Evolutionary conservation across 768 basidiomycete genomes (phyloP).

Genomic region (Megacollybia marginata): DNA sequence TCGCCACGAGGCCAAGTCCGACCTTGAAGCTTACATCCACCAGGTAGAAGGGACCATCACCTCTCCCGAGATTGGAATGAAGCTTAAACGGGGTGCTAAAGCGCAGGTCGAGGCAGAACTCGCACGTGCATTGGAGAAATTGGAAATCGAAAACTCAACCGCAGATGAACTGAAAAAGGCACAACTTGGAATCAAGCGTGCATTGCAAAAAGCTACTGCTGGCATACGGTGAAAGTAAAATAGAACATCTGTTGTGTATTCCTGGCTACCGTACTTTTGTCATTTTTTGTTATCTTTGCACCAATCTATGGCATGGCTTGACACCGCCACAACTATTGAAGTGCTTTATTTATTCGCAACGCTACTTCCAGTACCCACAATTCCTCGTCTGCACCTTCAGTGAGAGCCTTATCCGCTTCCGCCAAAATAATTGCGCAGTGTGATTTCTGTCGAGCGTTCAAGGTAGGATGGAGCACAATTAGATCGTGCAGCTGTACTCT

Average conservation of each 20-base stretch:
- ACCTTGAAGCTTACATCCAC: slow-evolving; percentile 96
- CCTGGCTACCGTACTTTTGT: neutral
- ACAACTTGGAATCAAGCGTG: slow-evolving; percentile 91
- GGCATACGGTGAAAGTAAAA: slow-evolving; percentile 59
- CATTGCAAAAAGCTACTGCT: slow-evolving; percentile 95
- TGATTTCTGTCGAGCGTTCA: slow-evolving; percentile 78
- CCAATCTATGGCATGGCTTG: too few species aligned
- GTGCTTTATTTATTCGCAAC: slow-evolving; percentile 63
- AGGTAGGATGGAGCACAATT: slow-evolving; percentile 72
- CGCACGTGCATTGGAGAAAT: slow-evolving; percentile 94
- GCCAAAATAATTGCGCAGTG: slow-evolving; percentile 78
- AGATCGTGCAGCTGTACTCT: slow-evolving; percentile 82
- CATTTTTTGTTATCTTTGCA: too few species aligned
- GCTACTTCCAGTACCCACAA: slow-evolving; percentile 89
- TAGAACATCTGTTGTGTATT: neutral
- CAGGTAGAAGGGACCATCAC: slow-evolving; percentile 96
- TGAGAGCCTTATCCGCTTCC: slow-evolving; percentile 92
- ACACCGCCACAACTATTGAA: neutral
- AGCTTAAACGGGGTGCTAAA: slow-evolving; percentile 97
- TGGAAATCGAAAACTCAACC: slow-evolving; percentile 94
- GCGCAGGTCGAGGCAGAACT: slow-evolving; percentile 94
- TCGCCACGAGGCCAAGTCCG: slow-evolving; percentile 96
- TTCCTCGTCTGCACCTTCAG: slow-evolving; percentile 96
- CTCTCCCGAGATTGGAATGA: slow-evolving; percentile 94
- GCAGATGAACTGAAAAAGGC: slow-evolving; percentile 95